Conservation (phyloP, 352 stramenopile species). For the Phytophthora kernoviae region DNA sequence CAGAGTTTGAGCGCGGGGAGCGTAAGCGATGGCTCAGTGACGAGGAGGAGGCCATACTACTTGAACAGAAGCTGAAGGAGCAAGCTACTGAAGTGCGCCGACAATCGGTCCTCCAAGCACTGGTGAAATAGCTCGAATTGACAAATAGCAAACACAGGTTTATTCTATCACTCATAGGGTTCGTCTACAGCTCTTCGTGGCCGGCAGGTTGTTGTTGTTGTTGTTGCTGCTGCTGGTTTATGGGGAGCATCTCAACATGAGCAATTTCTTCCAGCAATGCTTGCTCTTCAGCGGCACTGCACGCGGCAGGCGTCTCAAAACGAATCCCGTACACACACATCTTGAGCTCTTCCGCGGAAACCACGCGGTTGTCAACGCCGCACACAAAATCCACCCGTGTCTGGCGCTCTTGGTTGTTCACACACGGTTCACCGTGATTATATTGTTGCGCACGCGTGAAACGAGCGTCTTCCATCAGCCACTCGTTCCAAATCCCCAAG, state of each 20-base stretch:
- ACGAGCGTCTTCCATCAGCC: conserved; percentile 31
- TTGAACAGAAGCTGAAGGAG: conserved; percentile 10
- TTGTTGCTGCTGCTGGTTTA: conserved; percentile 1
- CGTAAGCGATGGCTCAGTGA: conserved; percentile 53
- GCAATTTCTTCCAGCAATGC: conserved; percentile 23
- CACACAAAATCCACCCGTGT: conserved; percentile 82
- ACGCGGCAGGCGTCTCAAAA: conserved; percentile 79
- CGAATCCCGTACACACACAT: conserved; percentile 91
- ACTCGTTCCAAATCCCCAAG: conserved; percentile 74
- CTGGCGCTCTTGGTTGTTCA: conserved; percentile 77
- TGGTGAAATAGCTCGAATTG: conserved; percentile 12
- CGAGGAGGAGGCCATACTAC: conserved; percentile 45
- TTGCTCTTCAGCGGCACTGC: conserved; percentile 29
- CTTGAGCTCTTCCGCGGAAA: conserved; percentile 89
- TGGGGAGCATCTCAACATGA: conserved; percentile 13
- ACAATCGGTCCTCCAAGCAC: conserved; percentile 14
- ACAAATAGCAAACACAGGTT: conserved; percentile 15
- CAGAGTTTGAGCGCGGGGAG: conserved; percentile 42
- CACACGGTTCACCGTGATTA: conserved; percentile 83
- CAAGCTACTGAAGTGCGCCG: conserved; percentile 9
- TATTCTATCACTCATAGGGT: conserved; percentile 18
- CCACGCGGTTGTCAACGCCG: conserved; percentile 68
- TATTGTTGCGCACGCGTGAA: conserved; percentile 60
- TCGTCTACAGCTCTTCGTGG: conserved; percentile 36
- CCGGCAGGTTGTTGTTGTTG: background rate